Base-by-base conservation (phyloP, 176 grass and related monocot genomes). In the Eragrostis nindensis region DNA sequence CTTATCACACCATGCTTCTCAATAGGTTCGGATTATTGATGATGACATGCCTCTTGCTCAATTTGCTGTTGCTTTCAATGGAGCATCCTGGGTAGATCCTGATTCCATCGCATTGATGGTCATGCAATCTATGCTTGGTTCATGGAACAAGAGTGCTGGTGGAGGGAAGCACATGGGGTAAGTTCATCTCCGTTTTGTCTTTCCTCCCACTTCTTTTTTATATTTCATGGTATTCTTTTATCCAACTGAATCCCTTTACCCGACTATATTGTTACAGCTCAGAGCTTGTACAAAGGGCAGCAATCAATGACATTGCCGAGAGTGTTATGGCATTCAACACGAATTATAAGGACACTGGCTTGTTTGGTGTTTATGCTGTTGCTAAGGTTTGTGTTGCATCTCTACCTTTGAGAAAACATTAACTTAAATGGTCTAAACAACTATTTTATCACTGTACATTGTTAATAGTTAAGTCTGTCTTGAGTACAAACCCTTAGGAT, bases 91-190 rank as follows among this genome's bases (percentile, higher is more conserved):
- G 86, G 62, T 83, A 44, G 96, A 99, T 86, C 96, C 96, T 59
- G 96, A 99, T 81, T 99, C 96, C 71, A 87, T 99, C 80, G 90
- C 96, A 56, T 87, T 99, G 48, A 99, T 99, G 96, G 96, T 99
- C 53, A 95, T 99, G 88, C 96, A 99, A 85, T 81, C 93, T 67
- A 93, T 99, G 93, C 90, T 99, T 53, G 96, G 96, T 72, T 96
- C 93, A 62, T 99, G 96, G 93, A 93, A 89, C 82, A 99, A 99
- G 81, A 89, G 73, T 70, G 45, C 73, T 74, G 84, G 87, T 62
- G 93, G 92, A 76, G 96, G 96, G 72, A 99, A 99, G 53, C 96
- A 95, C 80, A 86, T 89, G 89, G 96, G 93, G 96, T 99, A 6
- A 30, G 80, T 88, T 75, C 57, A 38, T 68, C 14, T 42, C 1